A percentile compares a stretch with the other conserved stretches of the same genome.
Conservation (phyloP, 768 basidiomycete genomes). For the Leccinum subgranulosum region DNA sequence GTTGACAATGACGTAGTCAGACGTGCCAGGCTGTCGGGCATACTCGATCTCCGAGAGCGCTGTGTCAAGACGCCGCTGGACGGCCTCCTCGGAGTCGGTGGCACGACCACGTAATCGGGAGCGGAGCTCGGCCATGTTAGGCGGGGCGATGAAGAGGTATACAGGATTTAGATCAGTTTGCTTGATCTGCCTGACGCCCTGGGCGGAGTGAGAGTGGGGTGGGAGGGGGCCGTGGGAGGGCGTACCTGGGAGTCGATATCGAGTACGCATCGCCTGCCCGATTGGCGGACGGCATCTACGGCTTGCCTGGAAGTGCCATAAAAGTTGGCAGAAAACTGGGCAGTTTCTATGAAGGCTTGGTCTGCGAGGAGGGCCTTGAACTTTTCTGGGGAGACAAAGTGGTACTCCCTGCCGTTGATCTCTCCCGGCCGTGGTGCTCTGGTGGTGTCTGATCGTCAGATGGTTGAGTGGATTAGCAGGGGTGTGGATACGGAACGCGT, state of each 20-base stretch:
- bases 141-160: slow-evolving; percentile 91
- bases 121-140: slow-evolving; percentile 68
- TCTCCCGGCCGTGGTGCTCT: slow-evolving; percentile 82
- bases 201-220: slow-evolving; percentile 4
- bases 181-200: slow-evolving; percentile 95
- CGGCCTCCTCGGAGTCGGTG: slow-evolving; percentile 73
- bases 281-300: slow-evolving; percentile 60
- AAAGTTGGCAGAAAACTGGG: slow-evolving; percentile 87
- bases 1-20: slow-evolving; percentile 87
- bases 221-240: not conserved
- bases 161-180: slow-evolving; percentile 76
- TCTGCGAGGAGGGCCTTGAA: slow-evolving; percentile 69
- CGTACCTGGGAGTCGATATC: slow-evolving; percentile 91
- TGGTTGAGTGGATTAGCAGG: not conserved
- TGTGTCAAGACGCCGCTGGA: slow-evolving; percentile 71
- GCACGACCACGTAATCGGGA: slow-evolving; percentile 73
- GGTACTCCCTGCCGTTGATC: slow-evolving; percentile 77
- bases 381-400: slow-evolving; percentile 70
- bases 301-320: slow-evolving; percentile 91
- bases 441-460: slow-evolving; percentile 69
- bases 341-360: slow-evolving; percentile 88
- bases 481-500: slow-evolving; percentile 20
- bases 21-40: slow-evolving; percentile 69
- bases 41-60: slow-evolving; percentile 81
- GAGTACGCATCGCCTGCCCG: slow-evolving; percentile 82